Evolutionary conservation across 2,329 filamentous ascomycete genomes (phyloP).

Genomic region (Fusarium mexicanum): DNA sequence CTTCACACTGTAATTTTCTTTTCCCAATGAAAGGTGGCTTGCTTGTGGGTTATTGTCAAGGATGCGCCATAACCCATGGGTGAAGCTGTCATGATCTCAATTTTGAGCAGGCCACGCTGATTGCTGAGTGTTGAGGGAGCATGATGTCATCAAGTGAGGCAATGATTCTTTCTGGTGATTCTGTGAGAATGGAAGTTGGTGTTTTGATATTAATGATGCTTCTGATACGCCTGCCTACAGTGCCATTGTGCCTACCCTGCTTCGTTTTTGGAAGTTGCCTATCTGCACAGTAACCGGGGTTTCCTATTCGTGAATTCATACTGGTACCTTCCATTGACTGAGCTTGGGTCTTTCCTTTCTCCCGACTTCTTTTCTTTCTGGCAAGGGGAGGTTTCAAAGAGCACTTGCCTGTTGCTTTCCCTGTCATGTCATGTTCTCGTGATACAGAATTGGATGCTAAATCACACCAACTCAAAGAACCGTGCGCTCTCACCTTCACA

Average conservation of each 20-base stretch:
- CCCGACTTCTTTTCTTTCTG: not conserved
- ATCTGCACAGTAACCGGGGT: not conserved
- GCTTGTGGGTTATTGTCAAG: not conserved
- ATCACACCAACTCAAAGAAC: slow-evolving; percentile 12
- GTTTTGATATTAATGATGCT: not conserved
- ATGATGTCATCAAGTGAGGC: not conserved
- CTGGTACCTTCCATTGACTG: not conserved
- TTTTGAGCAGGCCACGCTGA: not conserved
- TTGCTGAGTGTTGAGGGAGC: not conserved
- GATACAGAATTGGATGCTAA: slow-evolving; percentile 7
- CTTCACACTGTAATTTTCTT: not conserved
- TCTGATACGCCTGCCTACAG: not conserved
- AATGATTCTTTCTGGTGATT: not conserved
- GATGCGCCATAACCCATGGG: not conserved
- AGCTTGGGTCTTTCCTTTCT: not conserved
- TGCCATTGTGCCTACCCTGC: not conserved
- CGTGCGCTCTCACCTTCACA: slow-evolving; percentile 13
- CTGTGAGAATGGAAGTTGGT: not conserved
- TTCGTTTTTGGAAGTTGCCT: not conserved
- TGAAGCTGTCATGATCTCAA: slow-evolving; percentile 14
- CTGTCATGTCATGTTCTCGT: slow-evolving; percentile 7
- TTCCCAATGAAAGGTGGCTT: not conserved
- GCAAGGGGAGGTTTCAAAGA: not conserved
- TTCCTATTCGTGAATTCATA: slow-evolving; percentile 5
- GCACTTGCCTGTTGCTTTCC: not conserved